A percentile compares a stretch with the other conserved stretches of the same genome.
Conservation (phyloP, 148 eudicot genomes). For the Amaranthus cruentus region DNA sequence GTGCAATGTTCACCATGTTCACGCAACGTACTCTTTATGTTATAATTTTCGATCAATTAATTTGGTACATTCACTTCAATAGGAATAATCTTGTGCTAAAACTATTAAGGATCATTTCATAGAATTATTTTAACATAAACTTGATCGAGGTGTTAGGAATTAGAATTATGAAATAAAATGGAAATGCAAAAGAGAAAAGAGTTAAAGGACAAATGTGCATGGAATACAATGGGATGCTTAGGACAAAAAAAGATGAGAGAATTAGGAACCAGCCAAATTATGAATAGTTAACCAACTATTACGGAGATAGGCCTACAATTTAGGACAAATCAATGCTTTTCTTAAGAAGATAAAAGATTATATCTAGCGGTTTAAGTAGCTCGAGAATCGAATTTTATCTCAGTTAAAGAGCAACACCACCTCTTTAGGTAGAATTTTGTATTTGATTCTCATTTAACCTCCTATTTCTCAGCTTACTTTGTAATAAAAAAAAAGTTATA, state of each 20-base stretch:
- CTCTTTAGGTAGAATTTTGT: too few relatives aligned
- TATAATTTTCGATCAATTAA: not conserved
- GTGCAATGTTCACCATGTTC: slow-evolving; percentile 40
- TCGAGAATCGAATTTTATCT: too few relatives aligned
- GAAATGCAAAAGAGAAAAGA: not conserved
- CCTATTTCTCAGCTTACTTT: too few relatives aligned
- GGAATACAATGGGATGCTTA: not conserved
- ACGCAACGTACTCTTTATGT: not conserved
- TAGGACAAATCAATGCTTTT: not conserved
- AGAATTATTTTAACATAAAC: not conserved
- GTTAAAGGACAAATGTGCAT: not conserved
- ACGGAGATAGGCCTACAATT: not conserved
- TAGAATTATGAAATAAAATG: not conserved
- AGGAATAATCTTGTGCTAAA: not conserved
- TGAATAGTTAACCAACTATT: not conserved
- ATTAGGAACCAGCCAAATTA: slow-evolving; percentile 7
- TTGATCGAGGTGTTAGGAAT: not conserved
- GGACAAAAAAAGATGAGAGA: not conserved
- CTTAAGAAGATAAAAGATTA: not conserved
- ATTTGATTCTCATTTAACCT: too few relatives aligned
- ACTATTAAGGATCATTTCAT: not conserved
- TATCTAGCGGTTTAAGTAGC: too few relatives aligned
- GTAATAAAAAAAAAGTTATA: too few relatives aligned
- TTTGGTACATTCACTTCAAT: not conserved
- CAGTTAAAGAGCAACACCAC: too few relatives aligned